phyloP scores from a whole-genome alignment of 106 monocot genomes.

The Dioscorea zingiberensis region DNA sequence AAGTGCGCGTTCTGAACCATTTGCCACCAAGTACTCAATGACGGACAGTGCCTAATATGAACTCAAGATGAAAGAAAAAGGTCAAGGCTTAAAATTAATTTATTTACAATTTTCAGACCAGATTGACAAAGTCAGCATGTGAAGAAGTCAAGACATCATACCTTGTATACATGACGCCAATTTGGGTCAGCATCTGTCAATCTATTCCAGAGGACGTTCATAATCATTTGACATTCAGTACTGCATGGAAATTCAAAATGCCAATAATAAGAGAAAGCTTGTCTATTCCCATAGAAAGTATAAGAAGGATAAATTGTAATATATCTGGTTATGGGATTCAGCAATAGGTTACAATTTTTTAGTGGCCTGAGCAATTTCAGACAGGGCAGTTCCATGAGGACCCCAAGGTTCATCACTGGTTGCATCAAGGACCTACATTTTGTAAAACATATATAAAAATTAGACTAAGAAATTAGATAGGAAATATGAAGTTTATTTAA shows the following conservation, averaged over 20 bases:
- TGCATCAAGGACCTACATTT: constrained; percentile 87
- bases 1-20: constrained; percentile 89
- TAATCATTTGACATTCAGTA: constrained; percentile 75
- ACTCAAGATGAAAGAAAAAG: not conserved
- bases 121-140: not conserved
- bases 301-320: too few species aligned
- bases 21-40: constrained; percentile 87
- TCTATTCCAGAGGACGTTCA: constrained; percentile 92
- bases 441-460: not conserved
- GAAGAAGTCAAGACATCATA: constrained; percentile 9
- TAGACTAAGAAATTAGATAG: not conserved
- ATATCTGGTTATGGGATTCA: too few species aligned
- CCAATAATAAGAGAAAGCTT: not conserved
- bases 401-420: constrained; percentile 98
- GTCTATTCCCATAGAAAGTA: too few species aligned
- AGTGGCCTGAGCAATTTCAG: constrained; percentile 76
- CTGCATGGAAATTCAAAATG: constrained; percentile 28
- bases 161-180: constrained; percentile 95
- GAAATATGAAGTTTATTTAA: too few species aligned
- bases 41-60: constrained; percentile 66
- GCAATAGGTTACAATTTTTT: constrained; percentile 68
- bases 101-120: not conserved
- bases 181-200: constrained; percentile 59
- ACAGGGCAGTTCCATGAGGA: constrained; percentile 91
- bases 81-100: not conserved